These are phyloP conservation scores for Malassezia pachydermatis DNA, from an alignment of 1,284 basidiomycete species.

Conservation along the genomic window DNA sequence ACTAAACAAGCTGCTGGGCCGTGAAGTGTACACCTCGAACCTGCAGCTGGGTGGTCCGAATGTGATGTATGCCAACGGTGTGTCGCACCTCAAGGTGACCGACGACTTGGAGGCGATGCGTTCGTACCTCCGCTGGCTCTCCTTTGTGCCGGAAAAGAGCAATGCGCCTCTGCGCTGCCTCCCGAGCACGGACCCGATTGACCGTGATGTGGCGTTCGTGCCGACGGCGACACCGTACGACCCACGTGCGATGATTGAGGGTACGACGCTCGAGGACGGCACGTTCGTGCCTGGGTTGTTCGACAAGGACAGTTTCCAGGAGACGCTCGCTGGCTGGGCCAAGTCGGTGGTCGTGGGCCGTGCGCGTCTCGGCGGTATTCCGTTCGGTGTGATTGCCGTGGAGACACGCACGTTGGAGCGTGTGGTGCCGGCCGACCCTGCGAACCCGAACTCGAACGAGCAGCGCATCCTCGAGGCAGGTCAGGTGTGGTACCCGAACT, in stretches of 20 bases:
- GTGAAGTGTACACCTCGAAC: constrained; percentile 98
- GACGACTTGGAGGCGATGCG: constrained; percentile 61
- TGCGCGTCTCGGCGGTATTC: constrained; percentile 89
- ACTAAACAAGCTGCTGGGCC: constrained; percentile 96
- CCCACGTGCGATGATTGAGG: constrained; percentile 93
- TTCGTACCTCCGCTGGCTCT: constrained; percentile 69
- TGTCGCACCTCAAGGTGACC: constrained; percentile 85
- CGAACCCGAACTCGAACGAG: constrained; percentile 92
- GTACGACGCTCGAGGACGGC: constrained; percentile 73
- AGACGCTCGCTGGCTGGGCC: constrained; percentile 58
- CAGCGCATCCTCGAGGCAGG: constrained; percentile 97
- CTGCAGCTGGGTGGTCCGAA: constrained; percentile 90
- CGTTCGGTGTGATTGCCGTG: constrained; percentile 93
- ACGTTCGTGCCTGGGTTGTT: constrained; percentile 64
- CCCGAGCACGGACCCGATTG: constrained; percentile 57
- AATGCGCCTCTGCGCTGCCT: constrained; percentile 28
- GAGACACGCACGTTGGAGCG: constrained; percentile 96
- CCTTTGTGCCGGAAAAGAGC: constrained; percentile 60
- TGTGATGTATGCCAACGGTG: constrained; percentile 59
- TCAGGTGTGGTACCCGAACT: constrained; percentile 99
- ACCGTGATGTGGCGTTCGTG: constrained; percentile 78
- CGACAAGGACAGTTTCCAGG: constrained; percentile 90
- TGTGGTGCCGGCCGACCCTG: constrained; percentile 94
- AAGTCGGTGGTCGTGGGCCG: constrained; percentile 61
- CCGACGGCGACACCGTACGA: constrained; percentile 82